Evolutionary conservation across 1,139 yeast genomes (phyloP).

Genomic region (Yamadazyma pseudoaaseri): DNA sequence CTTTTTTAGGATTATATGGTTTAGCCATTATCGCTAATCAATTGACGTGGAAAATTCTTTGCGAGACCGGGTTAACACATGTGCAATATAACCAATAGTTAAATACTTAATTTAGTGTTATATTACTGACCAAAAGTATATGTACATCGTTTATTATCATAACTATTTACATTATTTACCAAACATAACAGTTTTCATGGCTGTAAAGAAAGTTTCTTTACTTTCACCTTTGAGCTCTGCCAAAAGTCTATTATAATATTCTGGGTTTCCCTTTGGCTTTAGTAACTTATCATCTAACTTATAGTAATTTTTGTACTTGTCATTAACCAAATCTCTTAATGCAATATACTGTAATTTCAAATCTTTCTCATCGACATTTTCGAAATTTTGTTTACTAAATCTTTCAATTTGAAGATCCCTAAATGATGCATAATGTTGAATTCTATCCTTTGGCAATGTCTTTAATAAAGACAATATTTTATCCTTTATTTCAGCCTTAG

Average conservation of each 20-base stretch:
- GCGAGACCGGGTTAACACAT: neutral
- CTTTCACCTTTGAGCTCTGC: slow-evolving; percentile 72
- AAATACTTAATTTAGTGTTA: too few relatives aligned
- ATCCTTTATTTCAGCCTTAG: slow-evolving; percentile 27
- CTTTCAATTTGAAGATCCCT: slow-evolving; percentile 60
- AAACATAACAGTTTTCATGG: slow-evolving; percentile 65
- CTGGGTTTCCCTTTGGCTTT: slow-evolving; percentile 80
- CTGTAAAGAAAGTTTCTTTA: slow-evolving; percentile 63
- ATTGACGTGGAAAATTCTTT: slow-evolving; percentile 1
- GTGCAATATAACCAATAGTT: too few relatives aligned
- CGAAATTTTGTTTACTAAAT: slow-evolving; percentile 34
- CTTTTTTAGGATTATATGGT: slow-evolving; percentile 7
- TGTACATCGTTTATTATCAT: too few relatives aligned
- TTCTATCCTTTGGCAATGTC: slow-evolving; percentile 61
- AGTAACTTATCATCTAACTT: slow-evolving; percentile 63
- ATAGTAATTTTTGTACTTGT: slow-evolving; percentile 64
- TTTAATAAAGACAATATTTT: slow-evolving; percentile 40
- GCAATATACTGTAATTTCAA: slow-evolving; percentile 61
- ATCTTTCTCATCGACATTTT: slow-evolving; percentile 42
- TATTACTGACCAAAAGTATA: too few relatives aligned
- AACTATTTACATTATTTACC: slow-evolving; percentile 46
- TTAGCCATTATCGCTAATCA: slow-evolving; percentile 3
- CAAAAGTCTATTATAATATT: slow-evolving; percentile 69
- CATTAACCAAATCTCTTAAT: slow-evolving; percentile 55
- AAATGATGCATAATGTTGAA: slow-evolving; percentile 66